A percentile compares a stretch with the other conserved stretches of the same genome.
Evolutionary conservation across 1,139 yeast species (phyloP).

Genomic region (Scheffersomyces segobiensis): DNA sequence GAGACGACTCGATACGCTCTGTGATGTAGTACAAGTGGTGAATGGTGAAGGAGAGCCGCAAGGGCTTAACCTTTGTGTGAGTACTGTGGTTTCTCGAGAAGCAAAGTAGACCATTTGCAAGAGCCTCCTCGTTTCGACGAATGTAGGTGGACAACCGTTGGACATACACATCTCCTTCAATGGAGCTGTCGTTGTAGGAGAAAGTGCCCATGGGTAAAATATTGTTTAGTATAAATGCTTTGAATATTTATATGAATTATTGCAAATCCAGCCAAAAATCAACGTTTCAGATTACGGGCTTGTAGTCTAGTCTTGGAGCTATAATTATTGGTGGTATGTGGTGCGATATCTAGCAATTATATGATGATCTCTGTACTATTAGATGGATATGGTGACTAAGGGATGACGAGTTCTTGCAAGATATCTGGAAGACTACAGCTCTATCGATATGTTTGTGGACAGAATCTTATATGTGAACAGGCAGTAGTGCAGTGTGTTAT

Average conservation of each 20-base stretch:
- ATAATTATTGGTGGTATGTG: no score
- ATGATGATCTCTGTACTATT: no score
- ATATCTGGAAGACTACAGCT: not conserved
- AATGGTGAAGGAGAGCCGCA: slow-evolving; percentile 55
- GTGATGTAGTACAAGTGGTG: slow-evolving; percentile 64
- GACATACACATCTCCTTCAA: slow-evolving; percentile 45
- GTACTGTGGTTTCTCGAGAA: slow-evolving; percentile 34
- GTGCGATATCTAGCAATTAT: not conserved
- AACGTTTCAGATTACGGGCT: no score
- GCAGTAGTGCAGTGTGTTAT: not conserved
- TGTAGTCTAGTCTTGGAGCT: not conserved
- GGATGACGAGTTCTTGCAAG: not conserved
- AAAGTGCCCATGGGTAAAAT: slow-evolving; percentile 22
- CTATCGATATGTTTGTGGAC: not conserved
- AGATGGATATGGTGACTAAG: not conserved
- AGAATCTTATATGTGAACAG: not conserved
- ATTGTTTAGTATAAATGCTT: no score
- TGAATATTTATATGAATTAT: no score
- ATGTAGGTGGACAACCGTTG: slow-evolving; percentile 44
- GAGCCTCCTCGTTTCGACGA: slow-evolving; percentile 43
- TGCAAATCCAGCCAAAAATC: no score
- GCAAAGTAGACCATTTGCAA: slow-evolving; percentile 47
- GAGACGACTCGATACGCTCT: slow-evolving; percentile 56
- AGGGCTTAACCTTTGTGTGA: slow-evolving; percentile 43
- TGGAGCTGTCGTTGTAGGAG: slow-evolving; percentile 26